Base-by-base conservation (phyloP, 169 alveolate genomes). In the Amoebophrya sp. region DNA sequence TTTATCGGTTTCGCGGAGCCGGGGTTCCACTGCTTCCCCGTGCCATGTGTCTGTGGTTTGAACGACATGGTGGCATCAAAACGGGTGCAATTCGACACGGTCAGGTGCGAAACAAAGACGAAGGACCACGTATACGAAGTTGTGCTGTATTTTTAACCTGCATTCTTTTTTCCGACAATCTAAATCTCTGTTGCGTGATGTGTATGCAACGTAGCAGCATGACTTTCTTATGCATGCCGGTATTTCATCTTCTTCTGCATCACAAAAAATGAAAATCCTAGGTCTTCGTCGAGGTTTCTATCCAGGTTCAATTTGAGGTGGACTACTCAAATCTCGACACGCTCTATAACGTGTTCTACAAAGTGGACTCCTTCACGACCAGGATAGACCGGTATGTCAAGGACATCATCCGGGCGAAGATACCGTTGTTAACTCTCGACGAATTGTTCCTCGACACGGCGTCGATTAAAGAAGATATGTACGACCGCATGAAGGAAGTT, bases 401-500 rank as follows among this genome's bases (percentile, higher is more conserved):
- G 83, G 83, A 66, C 83, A 66, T 66, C 35, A 66, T 66, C 35
- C 83, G 83, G 83, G 83, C 83, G 32, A 18, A 66, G 83, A 25
- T 66, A 7, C 83, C 83, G 10, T 1, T n/a, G 29, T 1, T 66
- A 2, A n/a, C 29, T 2, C 83, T 66, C 32, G 83, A 66, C 32
- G 83, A 66, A 25, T 18, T 66, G 38, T 66, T 66, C 35, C 7
- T 1, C 7, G 83, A 66, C 83, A 25, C 83, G 83, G 12, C 35
- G 1, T 2, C 2, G 10, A n/a, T 66, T 25, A 66, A 66, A 25
- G 10, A 25, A 66, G 83, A 66, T 25, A 66, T 66, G 83, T 7
- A 2, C 32, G 83, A 66, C 7, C 83, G 83, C 29, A 66, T 66
- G 83, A 66, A 7, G 35, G 12, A 0, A 3, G 83, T 66, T 25